phyloP scores from a whole-genome alignment of 2,329 filamentous ascomycete species.

The Exophiala sp. region DNA sequence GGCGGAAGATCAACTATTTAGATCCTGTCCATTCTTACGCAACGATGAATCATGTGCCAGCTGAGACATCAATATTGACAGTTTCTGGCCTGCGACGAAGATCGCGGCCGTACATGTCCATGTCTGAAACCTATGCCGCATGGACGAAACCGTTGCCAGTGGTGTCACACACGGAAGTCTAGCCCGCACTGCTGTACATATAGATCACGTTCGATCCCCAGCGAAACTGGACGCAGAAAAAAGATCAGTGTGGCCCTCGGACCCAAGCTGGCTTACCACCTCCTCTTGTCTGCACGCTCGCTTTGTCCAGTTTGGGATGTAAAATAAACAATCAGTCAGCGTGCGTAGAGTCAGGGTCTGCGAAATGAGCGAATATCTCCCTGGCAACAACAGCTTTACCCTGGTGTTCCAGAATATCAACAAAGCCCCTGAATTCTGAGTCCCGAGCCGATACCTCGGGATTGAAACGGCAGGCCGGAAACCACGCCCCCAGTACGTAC shows the following conservation, averaged over 20 bases:
- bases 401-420: background rate
- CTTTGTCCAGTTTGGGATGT: background rate
- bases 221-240: background rate
- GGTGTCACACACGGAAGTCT: too few relatives aligned
- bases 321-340: background rate
- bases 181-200: too few relatives aligned
- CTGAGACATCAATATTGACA: background rate
- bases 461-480: background rate
- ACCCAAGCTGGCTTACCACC: background rate
- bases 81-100: background rate
- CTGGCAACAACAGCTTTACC: background rate
- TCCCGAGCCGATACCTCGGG: background rate
- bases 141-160: too few relatives aligned
- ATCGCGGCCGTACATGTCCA: background rate
- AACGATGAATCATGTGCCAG: too few relatives aligned
- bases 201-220: background rate
- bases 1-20: constrained; percentile 1
- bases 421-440: background rate
- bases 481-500: too few relatives aligned
- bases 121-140: too few relatives aligned
- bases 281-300: background rate
- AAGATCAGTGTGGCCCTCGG: constrained; percentile 5
- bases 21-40: background rate
- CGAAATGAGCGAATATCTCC: background rate
- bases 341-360: background rate